Conservation (phyloP, 306 rosid species). For the Inga oerstediana region DNA sequence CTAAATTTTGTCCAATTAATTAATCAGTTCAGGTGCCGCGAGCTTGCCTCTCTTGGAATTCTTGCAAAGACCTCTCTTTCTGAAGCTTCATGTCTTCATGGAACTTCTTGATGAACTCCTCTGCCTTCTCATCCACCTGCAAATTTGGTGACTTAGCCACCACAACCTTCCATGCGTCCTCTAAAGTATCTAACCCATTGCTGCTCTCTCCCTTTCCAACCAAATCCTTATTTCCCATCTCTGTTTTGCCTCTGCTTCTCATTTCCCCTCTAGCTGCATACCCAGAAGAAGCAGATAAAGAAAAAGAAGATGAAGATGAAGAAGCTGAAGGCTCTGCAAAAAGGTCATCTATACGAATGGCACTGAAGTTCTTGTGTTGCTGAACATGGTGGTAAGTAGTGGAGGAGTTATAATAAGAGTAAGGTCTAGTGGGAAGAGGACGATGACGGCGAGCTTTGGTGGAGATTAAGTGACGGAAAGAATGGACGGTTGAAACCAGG, state of each 20-base stretch:
- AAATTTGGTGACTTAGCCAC: slow-evolving; percentile 46
- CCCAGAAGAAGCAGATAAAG: neutral
- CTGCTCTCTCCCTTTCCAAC: slow-evolving; percentile 21
- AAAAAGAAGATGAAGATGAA: neutral
- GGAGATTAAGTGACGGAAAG: slow-evolving; percentile 39
- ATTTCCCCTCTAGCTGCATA: slow-evolving; percentile 32
- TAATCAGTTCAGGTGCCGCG: slow-evolving; percentile 33
- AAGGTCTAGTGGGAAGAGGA: slow-evolving; percentile 32
- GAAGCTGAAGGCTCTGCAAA: slow-evolving; percentile 36
- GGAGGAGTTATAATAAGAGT: slow-evolving; percentile 12
- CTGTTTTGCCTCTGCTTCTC: slow-evolving; percentile 38
- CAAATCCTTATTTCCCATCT: slow-evolving; percentile 16
- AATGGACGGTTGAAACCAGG: slow-evolving; percentile 37
- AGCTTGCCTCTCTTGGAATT: slow-evolving; percentile 48
- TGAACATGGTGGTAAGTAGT: slow-evolving; percentile 29
- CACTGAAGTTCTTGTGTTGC: slow-evolving; percentile 31
- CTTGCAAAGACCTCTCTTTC: slow-evolving; percentile 50
- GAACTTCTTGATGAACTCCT: slow-evolving; percentile 44
- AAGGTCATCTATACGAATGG: slow-evolving; percentile 66
- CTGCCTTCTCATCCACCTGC: slow-evolving; percentile 50
- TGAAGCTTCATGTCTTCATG: slow-evolving; percentile 51
- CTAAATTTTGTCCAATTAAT: neutral
- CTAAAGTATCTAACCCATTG: slow-evolving; percentile 29
- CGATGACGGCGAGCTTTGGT: slow-evolving; percentile 46
- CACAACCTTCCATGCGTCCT: slow-evolving; percentile 55